Conservation (phyloP, 1,139 yeast genomes). For the Casaregolazyma lundiana region DNA sequence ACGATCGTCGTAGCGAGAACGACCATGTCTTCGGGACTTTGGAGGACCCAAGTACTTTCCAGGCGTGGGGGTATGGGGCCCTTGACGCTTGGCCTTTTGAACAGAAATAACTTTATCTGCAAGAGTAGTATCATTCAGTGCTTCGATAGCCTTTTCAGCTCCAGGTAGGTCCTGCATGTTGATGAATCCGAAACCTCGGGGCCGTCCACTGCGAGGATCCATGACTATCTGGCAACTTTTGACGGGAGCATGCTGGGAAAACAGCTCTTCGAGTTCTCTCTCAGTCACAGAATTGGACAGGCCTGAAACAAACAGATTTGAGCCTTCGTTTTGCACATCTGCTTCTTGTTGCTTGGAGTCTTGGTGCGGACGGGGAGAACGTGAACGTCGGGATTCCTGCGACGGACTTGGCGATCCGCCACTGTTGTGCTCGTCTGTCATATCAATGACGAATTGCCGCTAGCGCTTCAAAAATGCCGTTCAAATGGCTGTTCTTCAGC, state of each 20-base stretch:
- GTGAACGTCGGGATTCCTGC: constrained; percentile 9
- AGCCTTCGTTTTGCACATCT: constrained; percentile 34
- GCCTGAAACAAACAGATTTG: constrained; percentile 38
- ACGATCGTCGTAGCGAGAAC: constrained; percentile 21
- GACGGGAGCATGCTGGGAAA: constrained; percentile 33
- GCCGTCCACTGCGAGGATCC: constrained; percentile 37
- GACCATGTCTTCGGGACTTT: constrained; percentile 27
- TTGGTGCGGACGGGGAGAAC: constrained; percentile 1
- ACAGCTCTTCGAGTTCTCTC: constrained; percentile 31
- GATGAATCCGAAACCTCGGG: constrained; percentile 40
- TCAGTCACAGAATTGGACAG: constrained; percentile 33
- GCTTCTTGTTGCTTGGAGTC: constrained; percentile 17
- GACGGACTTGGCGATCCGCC: constrained; percentile 1
- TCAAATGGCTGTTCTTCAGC: background rate
- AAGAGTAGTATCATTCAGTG: constrained; percentile 30
- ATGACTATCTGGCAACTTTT: constrained; percentile 35
- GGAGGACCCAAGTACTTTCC: constrained; percentile 40
- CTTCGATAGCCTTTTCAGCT: constrained; percentile 34
- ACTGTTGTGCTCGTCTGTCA: too few relatives aligned
- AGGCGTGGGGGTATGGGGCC: constrained; percentile 41
- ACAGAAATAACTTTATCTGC: constrained; percentile 33
- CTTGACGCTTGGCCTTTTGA: constrained; percentile 36
- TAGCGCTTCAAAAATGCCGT: too few relatives aligned
- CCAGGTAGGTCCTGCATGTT: constrained; percentile 31
- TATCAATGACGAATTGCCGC: too few relatives aligned